Base-by-base conservation (phyloP, 2,329 filamentous ascomycete species). In the Paramyrothecium sp. region DNA sequence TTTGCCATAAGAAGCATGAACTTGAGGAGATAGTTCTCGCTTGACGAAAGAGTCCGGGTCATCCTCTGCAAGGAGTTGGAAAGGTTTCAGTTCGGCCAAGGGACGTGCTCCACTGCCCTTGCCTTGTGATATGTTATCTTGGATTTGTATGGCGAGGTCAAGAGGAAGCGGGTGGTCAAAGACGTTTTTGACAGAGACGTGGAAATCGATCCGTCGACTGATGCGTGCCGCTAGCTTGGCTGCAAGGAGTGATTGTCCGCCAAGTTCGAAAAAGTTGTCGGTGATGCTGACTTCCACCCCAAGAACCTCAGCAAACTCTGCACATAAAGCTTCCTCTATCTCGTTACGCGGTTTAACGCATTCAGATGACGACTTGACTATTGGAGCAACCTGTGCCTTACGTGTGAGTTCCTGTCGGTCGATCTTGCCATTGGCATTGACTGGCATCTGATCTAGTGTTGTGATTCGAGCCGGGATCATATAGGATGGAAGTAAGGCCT, bases 351-450 rank as follows among this genome's bases (percentile, higher is more conserved):
- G 47, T 5, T 21, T 10, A 10, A 50, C 21, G 20, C 22, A 10
- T 21, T 21, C 19, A 7, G 47, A 22, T 2, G 20, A 11, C 19
- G 20, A 10, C 17, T 22, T 26, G 17, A 21, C 21, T n/a, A 13
- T n/a, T 10, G 4, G 7, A 2, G 17, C 20, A n/a, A 16, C 22
- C 19, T 50, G n/a, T 19, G 47, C 47, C 21, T 50, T 21, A 4
- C 38, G 38, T 16, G 13, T 16, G 13, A 44, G 38, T 12, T 44
- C 38, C 5, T 12, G 38, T 7, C 66, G 56, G 26, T 70, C 65
- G 0, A 67, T 55, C 50, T 70, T 68, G 21, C 65, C 64, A 13
- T 63, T 69, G 1, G 56, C 48, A n/a, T 67, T 67, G 38, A 68
- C 48, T 17, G 68, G 68, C 54, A 71, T 63, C 3, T 62, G 46